These are phyloP conservation scores for Tuber brumale DNA, from an alignment of 495 filamentous ascomycete species.

Conservation along the genomic window DNA sequence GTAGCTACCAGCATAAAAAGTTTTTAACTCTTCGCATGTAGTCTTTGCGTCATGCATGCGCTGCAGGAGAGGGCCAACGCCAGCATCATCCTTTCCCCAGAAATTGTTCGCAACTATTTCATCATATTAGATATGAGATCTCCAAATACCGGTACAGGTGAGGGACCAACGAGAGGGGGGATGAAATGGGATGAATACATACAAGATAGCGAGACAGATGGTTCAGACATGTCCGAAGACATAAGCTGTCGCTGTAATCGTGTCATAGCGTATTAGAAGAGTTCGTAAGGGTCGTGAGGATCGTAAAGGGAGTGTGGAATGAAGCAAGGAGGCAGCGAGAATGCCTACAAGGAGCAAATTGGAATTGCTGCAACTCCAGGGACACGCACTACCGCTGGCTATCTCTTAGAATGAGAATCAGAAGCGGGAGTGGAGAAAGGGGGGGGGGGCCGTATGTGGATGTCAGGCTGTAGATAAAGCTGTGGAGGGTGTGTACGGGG, in stretches of 20 bases:
- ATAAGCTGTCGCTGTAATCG: conserved; percentile 7
- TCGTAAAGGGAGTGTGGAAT: conserved; percentile 8
- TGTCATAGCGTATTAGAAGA: neutral
- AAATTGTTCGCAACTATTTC: conserved; percentile 91
- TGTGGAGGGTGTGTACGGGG: neutral
- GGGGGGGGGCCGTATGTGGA: neutral
- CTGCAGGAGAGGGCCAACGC: conserved; percentile 82
- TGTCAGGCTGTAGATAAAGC: neutral
- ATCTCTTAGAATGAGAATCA: neutral
- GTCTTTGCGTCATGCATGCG: conserved; percentile 94
- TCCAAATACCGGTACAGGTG: neutral
- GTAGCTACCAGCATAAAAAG: conserved; percentile 73
- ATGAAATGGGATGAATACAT: conserved; percentile 10
- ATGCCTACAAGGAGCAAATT: neutral
- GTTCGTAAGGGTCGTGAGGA: conserved; percentile 16
- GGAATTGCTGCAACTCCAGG: neutral
- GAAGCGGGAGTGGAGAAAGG: neutral
- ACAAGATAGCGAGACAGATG: conserved; percentile 49
- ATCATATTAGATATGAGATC: conserved; percentile 16
- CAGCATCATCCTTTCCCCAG: conserved; percentile 99
- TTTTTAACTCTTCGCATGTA: conserved; percentile 88
- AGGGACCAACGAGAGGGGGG: neutral
- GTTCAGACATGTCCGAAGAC: conserved; percentile 36
- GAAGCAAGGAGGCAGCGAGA: conserved; percentile 2
- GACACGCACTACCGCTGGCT: neutral